Conservation (phyloP, 306 rosid genomes). For the Prunus campanulata region DNA sequence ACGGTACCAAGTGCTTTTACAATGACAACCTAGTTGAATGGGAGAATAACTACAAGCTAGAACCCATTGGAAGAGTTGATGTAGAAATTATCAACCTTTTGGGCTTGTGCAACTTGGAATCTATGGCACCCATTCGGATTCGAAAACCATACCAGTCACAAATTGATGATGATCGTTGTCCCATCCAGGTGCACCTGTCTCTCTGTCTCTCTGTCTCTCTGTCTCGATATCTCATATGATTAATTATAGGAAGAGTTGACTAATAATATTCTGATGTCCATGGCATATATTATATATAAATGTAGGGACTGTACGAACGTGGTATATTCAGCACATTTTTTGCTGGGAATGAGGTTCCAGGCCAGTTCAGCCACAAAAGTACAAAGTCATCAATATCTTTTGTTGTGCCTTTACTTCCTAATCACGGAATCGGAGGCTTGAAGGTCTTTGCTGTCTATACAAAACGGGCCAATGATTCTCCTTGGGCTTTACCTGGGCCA, state of each 20-base stretch:
- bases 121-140: not conserved
- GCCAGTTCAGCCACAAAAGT: not conserved
- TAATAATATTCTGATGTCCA: not conserved
- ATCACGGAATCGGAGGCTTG: not conserved
- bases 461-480: not conserved
- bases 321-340: slow-evolving; percentile 10
- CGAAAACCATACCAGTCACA: not conserved
- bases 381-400: not conserved
- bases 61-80: not conserved
- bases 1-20: too few species aligned
- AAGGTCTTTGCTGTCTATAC: not conserved
- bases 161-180: not conserved
- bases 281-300: not conserved
- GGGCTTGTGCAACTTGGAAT: not conserved
- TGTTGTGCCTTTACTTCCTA: not conserved
- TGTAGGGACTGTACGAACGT: not conserved
- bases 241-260: not conserved
- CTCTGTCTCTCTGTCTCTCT: not conserved
- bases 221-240: not conserved
- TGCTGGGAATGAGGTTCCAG: not conserved
- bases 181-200: not conserved
- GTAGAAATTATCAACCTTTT: not conserved
- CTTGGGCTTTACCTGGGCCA: not conserved
- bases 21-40: not conserved
- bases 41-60: not conserved